Conservation (phyloP, 306 rosid genomes). For the Hippophae rhamnoides region DNA sequence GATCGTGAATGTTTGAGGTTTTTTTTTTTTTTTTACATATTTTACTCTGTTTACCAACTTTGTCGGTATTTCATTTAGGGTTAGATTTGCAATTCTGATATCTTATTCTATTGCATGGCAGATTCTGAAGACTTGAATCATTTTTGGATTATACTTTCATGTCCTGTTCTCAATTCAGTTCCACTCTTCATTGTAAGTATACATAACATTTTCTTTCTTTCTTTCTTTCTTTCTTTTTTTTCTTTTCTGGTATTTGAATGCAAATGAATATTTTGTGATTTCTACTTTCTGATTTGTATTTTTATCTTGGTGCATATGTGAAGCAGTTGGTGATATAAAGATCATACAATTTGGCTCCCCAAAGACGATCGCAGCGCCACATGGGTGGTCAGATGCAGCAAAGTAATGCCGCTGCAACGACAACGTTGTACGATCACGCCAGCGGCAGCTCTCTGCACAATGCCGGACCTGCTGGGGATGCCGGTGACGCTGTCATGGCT, state of each 20-base stretch:
- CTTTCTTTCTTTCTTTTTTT: neutral
- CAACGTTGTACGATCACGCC: constrained; percentile 71
- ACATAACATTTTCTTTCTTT: too few relatives aligned
- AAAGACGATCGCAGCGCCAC: constrained; percentile 99
- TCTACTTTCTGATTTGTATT: constrained; percentile 2
- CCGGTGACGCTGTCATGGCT: constrained; percentile 98
- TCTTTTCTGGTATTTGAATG: neutral
- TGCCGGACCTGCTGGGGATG: constrained; percentile 63
- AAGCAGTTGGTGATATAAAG: constrained; percentile 48
- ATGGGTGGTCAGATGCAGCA: constrained; percentile 99
- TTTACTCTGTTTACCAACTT: too few relatives aligned
- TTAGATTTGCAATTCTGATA: constrained; percentile 17
- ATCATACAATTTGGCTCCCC: constrained; percentile 99
- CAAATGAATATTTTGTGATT: neutral
- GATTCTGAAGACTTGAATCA: constrained; percentile 32
- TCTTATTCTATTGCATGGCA: constrained; percentile 17
- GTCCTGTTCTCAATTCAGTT: constrained; percentile 45
- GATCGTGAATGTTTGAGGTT: too few relatives aligned
- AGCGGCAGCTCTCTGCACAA: constrained; percentile 57
- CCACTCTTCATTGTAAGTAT: constrained; percentile 59
- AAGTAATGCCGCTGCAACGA: constrained; percentile 87
- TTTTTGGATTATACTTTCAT: constrained; percentile 41
- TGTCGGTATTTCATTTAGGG: neutral
- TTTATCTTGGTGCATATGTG: constrained; percentile 15
- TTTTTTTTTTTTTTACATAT: too few relatives aligned